Conservation (phyloP, 2,329 filamentous ascomycete genomes). For the Fusarium algeriense region DNA sequence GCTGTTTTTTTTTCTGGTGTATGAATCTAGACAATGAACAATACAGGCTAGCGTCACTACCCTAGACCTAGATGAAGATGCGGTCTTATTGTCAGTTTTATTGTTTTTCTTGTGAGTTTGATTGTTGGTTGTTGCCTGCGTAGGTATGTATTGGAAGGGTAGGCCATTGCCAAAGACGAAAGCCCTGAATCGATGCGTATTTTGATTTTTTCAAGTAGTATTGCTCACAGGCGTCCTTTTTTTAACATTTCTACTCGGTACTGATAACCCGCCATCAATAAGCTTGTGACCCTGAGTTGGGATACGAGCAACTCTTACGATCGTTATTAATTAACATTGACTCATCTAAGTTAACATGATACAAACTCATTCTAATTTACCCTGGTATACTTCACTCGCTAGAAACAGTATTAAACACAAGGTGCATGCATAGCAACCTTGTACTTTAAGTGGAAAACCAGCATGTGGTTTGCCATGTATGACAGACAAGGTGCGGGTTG, state of each 20-base stretch:
- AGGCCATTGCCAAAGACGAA: not conserved
- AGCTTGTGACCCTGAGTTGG: too few relatives aligned
- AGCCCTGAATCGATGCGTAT: not conserved
- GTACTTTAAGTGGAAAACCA: not conserved
- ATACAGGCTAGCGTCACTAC: slow-evolving; percentile 12
- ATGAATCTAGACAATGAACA: slow-evolving; percentile 18
- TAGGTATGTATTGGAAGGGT: not conserved
- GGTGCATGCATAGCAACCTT: not conserved
- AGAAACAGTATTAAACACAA: not conserved
- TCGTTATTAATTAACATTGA: not conserved
- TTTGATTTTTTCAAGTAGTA: not conserved
- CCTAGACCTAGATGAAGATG: slow-evolving; percentile 5
- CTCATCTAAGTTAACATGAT: not conserved
- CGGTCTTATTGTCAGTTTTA: not conserved
- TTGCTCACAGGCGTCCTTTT: not conserved
- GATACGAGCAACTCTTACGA: not conserved
- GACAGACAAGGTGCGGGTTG: not conserved
- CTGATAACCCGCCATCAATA: not conserved
- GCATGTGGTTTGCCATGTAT: not conserved
- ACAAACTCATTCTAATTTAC: not conserved
- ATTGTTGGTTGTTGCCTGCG: not conserved
- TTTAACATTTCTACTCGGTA: not conserved
- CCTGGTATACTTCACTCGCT: not conserved
- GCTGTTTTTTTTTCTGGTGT: not conserved
- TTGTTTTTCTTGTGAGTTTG: not conserved